These are phyloP conservation scores for Epichloe gansuensis DNA, from an alignment of 2,329 filamentous ascomycete genomes.

Conservation along the genomic window DNA sequence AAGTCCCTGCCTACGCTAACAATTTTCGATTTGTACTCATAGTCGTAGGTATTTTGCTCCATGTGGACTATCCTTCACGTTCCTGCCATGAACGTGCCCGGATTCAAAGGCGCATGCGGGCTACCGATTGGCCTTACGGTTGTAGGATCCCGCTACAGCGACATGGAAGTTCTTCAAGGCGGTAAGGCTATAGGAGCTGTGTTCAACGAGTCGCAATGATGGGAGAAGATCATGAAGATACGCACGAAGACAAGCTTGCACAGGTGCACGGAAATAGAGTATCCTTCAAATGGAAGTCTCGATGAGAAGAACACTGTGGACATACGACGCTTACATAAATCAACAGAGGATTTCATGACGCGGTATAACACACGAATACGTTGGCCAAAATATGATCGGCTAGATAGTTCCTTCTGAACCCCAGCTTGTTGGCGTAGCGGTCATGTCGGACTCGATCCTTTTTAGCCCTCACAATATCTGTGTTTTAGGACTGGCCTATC, in stretches of 20 bases:
- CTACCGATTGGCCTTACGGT: constrained; percentile 50
- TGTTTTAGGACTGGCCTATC: constrained; percentile 26
- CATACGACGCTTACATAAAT: no score
- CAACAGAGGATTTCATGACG: no score
- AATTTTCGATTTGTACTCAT: not conserved
- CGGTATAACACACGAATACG: no score
- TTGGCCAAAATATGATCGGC: no score
- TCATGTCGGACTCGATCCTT: constrained; percentile 33
- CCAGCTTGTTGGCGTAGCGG: constrained; percentile 19
- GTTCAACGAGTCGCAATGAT: constrained; percentile 11
- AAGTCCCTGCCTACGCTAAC: constrained; percentile 23
- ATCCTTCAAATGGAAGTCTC: no score
- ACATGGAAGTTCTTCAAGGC: constrained; percentile 31
- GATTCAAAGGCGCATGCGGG: constrained; percentile 38
- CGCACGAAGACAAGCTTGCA: not conserved
- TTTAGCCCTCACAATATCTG: constrained; percentile 25
- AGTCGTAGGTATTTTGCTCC: constrained; percentile 6
- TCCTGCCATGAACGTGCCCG: constrained; percentile 52
- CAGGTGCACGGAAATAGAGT: no score
- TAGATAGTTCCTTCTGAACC: constrained; percentile 5
- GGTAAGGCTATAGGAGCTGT: constrained; percentile 25
- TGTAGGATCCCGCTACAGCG: constrained; percentile 34
- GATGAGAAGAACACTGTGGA: no score
- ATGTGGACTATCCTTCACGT: constrained; percentile 36
- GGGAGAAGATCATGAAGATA: not conserved